Evolutionary conservation across 1,139 yeast genomes (phyloP).

Genomic region (Geotrichum fermentans): DNA sequence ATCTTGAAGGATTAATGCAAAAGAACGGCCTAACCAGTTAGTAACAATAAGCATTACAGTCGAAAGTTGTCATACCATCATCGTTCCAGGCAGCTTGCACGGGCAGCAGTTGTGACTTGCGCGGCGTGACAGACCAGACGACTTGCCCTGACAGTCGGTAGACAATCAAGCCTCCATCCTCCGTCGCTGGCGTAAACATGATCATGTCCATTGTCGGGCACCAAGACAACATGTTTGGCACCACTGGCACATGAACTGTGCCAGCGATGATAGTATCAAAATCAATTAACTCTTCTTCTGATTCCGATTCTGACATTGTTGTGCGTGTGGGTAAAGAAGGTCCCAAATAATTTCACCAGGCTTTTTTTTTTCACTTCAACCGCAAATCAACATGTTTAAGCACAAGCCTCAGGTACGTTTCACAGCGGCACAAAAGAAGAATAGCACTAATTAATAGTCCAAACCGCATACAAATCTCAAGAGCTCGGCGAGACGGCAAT

Average conservation of each 20-base stretch:
- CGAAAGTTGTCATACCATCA: constrained; percentile 32
- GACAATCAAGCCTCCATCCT: constrained; percentile 47
- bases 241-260: constrained; percentile 27
- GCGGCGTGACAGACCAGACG: constrained; percentile 45
- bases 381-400: constrained; percentile 68
- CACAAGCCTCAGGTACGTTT: constrained; percentile 48
- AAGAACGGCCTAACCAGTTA: constrained; percentile 36
- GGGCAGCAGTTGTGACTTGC: constrained; percentile 17
- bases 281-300: constrained; percentile 4
- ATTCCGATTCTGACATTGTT: constrained; percentile 3
- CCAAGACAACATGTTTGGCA: constrained; percentile 46
- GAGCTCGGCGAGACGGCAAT: constrained; percentile 69
- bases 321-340: background rate
- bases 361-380: constrained; percentile 4
- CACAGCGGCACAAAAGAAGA: background rate
- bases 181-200: constrained; percentile 41
- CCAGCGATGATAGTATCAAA: constrained; percentile 12
- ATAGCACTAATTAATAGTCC: constrained; percentile 33
- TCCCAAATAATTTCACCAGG: background rate
- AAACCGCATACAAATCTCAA: constrained; percentile 77
- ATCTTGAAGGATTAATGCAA: constrained; percentile 48
- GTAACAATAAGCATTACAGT: background rate
- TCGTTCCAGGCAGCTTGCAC: constrained; percentile 36
- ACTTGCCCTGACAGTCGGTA: constrained; percentile 54
- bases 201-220: constrained; percentile 55